A percentile compares a stretch with the other conserved stretches of the same genome.
Conservation (phyloP, 2,329 filamentous ascomycete species). For the Pseudogymnoascus verrucosus region DNA sequence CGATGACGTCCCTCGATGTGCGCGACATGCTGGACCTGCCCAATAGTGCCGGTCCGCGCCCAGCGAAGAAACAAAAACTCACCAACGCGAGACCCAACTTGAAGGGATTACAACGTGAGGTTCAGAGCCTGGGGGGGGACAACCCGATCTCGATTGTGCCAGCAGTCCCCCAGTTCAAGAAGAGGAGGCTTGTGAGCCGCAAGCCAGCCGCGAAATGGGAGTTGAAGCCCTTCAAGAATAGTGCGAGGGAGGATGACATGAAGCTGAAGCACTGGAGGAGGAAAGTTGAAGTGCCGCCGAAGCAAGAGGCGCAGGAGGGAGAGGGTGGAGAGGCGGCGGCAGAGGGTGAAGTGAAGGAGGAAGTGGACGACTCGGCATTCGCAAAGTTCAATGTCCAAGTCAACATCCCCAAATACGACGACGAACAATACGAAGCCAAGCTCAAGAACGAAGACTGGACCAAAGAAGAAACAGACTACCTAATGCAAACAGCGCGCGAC, state of each 20-base stretch:
- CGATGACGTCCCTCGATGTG: conserved; percentile 70
- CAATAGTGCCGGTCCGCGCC: conserved; percentile 48
- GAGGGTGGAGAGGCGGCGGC: conserved; percentile 31
- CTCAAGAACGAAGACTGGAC: conserved; percentile 75
- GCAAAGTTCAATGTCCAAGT: conserved; percentile 83
- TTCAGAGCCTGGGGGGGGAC: conserved; percentile 57
- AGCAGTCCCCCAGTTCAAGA: conserved; percentile 51
- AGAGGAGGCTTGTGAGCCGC: conserved; percentile 44
- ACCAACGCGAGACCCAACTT: conserved; percentile 51
- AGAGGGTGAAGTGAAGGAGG: conserved; percentile 31
- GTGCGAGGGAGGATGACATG: conserved; percentile 64
- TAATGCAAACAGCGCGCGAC: conserved; percentile 65
- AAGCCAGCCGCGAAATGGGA: conserved; percentile 58
- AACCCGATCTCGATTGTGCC: conserved; percentile 61
- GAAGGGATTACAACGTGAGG: conserved; percentile 57
- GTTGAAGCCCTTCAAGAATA: conserved; percentile 64
- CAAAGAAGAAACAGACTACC: conserved; percentile 87
- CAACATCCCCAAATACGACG: conserved; percentile 70
- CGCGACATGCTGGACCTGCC: conserved; percentile 83
- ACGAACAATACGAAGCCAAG: conserved; percentile 75
- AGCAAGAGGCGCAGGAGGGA: conserved; percentile 31
- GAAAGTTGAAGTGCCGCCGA: conserved; percentile 40
- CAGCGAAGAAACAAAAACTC: conserved; percentile 68
- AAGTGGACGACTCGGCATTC: conserved; percentile 56
- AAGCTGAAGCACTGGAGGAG: conserved; percentile 74